Evolutionary conservation across 768 basidiomycete genomes (phyloP).

Genomic region (Amanita rimosa): DNA sequence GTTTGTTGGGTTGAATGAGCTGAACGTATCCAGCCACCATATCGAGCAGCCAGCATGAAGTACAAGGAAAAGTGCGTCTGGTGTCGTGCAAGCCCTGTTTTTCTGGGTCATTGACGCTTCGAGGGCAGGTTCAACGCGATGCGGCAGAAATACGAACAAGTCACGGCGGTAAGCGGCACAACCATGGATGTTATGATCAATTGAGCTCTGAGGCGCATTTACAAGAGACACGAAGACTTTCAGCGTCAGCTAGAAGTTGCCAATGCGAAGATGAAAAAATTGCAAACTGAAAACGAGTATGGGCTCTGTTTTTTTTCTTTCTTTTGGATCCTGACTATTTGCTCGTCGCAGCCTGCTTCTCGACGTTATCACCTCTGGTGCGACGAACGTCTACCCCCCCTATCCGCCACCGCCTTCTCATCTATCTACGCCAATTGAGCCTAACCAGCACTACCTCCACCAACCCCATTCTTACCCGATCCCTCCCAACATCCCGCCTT

Average conservation of each 20-base stretch:
- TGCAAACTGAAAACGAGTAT: constrained; percentile 42
- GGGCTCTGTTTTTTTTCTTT: constrained; percentile 7
- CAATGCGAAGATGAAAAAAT: constrained; percentile 27
- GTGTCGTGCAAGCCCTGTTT: not conserved
- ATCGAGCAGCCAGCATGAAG: not conserved
- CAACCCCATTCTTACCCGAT: not conserved
- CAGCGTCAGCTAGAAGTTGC: constrained; percentile 28
- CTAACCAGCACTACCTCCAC: not conserved
- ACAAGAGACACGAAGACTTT: constrained; percentile 25
- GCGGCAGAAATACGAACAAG: constrained; percentile 34
- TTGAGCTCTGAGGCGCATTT: not conserved
- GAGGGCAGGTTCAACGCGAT: constrained; percentile 29
- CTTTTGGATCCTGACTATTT: not conserved
- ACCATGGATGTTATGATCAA: not conserved
- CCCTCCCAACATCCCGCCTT: not conserved
- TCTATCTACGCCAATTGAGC: not conserved
- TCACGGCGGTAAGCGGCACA: constrained; percentile 23
- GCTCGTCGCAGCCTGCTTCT: constrained; percentile 1
- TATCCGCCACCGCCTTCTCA: not conserved
- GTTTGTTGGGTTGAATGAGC: not conserved
- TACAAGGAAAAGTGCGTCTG: constrained; percentile 21
- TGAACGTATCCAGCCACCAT: not conserved
- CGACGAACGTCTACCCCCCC: not conserved
- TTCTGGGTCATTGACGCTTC: not conserved
- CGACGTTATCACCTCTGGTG: constrained; percentile 1